Evolutionary conservation across 495 filamentous ascomycete species (phyloP).

Genomic region (Astrocystis sublimbata): DNA sequence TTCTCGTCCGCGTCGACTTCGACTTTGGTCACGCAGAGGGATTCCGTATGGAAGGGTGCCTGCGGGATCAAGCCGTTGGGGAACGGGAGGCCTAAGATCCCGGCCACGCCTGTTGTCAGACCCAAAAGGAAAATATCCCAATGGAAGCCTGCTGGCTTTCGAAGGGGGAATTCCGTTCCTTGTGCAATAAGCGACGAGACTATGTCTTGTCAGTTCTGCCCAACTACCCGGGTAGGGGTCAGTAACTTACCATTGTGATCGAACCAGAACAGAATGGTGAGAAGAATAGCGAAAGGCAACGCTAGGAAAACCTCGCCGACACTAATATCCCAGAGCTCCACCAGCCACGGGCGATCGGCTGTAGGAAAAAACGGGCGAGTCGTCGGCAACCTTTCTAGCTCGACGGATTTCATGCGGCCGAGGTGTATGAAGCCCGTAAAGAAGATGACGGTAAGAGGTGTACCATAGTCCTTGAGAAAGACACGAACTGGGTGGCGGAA

Average conservation of each 20-base stretch:
- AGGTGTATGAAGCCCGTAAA: conserved; percentile 88
- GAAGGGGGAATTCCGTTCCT: conserved; percentile 86
- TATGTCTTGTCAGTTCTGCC: conserved; percentile 28
- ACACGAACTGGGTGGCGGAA: conserved; percentile 72
- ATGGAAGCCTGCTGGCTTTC: conserved; percentile 92
- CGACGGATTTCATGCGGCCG: conserved; percentile 70
- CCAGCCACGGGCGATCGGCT: conserved; percentile 73
- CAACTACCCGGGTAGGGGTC: background rate
- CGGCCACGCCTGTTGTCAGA: conserved; percentile 79
- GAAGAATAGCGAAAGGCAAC: conserved; percentile 80
- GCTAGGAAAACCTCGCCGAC: conserved; percentile 80
- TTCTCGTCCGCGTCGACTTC: conserved; percentile 56
- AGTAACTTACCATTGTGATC: conserved; percentile 74
- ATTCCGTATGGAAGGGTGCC: conserved; percentile 88
- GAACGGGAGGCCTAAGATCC: conserved; percentile 83
- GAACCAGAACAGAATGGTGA: conserved; percentile 91
- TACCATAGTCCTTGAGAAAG: conserved; percentile 83
- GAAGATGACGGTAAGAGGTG: conserved; percentile 79
- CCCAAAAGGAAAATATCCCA: conserved; percentile 95
- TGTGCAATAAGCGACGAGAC: conserved; percentile 88
- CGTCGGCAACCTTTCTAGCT: conserved; percentile 66
- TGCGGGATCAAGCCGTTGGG: conserved; percentile 93
- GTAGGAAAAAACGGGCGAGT: conserved; percentile 83
- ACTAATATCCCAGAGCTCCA: conserved; percentile 83
- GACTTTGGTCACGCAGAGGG: conserved; percentile 72